Percentiles rank a stretch among this genome's conserved stretches.
Evolutionary conservation across 2,329 filamentous ascomycete genomes (phyloP).

Genomic region (Microcera coccophila): DNA sequence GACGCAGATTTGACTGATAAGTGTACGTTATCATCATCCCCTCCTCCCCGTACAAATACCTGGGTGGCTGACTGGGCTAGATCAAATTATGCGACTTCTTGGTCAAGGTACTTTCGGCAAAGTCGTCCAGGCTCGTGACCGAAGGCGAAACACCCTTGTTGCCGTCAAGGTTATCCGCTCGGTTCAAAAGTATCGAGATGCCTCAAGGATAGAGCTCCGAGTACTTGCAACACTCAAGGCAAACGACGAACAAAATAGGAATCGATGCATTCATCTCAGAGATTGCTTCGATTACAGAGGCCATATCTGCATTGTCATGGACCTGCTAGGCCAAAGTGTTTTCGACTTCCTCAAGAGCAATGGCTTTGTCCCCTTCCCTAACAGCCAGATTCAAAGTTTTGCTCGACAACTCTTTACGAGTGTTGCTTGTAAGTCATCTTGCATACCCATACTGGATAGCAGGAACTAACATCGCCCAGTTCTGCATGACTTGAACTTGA

Average conservation of each 20-base stretch:
- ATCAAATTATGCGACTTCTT: slow-evolving; percentile 82
- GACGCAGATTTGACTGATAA: slow-evolving; percentile 81
- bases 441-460: background rate
- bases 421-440: slow-evolving; percentile 74
- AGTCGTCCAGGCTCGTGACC: slow-evolving; percentile 88
- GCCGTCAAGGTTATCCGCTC: slow-evolving; percentile 98
- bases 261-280: slow-evolving; percentile 92
- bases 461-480: slow-evolving; percentile 49
- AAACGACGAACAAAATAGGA: slow-evolving; percentile 87
- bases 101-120: slow-evolving; percentile 98
- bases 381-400: slow-evolving; percentile 97
- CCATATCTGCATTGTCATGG: slow-evolving; percentile 85
- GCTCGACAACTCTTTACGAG: slow-evolving; percentile 95
- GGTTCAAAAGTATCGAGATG: slow-evolving; percentile 96
- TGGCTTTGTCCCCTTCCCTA: slow-evolving; percentile 92
- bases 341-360: slow-evolving; percentile 98
- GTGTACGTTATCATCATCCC: slow-evolving; percentile 62
- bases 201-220: slow-evolving; percentile 87
- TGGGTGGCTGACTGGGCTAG: slow-evolving; percentile 44
- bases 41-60: background rate
- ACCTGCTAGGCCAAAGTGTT: slow-evolving; percentile 84
- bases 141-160: slow-evolving; percentile 69
- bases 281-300: slow-evolving; percentile 97
- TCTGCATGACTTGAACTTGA: slow-evolving; percentile 92
- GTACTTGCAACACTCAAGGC: slow-evolving; percentile 88